Conservation (phyloP, 768 basidiomycete species). For the Lyophyllum shimeji region DNA sequence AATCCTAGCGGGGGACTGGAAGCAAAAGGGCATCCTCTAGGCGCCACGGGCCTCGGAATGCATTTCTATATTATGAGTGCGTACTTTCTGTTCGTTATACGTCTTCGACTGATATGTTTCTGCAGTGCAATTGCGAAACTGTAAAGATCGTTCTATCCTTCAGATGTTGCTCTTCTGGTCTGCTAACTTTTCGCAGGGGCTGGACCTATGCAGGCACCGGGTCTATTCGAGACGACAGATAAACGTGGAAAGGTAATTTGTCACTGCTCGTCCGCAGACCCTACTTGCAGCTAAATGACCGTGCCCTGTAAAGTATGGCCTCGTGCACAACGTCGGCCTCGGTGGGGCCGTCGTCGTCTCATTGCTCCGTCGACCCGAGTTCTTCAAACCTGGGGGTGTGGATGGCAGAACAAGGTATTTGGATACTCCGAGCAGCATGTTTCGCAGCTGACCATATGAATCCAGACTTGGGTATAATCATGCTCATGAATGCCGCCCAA, state of each 20-base stretch:
- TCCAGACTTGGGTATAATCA: slow-evolving; percentile 80
- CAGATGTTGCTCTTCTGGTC: background rate
- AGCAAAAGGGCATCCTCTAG: slow-evolving; percentile 87
- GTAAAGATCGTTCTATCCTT: slow-evolving; percentile 32
- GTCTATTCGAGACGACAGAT: slow-evolving; percentile 61
- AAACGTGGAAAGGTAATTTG: slow-evolving; percentile 72
- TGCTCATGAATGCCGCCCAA: slow-evolving; percentile 60
- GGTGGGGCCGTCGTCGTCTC: slow-evolving; percentile 81
- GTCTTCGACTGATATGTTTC: slow-evolving; percentile 4
- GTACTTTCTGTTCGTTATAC: slow-evolving; percentile 19
- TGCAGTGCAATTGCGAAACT: slow-evolving; percentile 73
- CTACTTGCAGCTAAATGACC: no score
- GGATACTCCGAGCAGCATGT: background rate
- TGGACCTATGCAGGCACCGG: slow-evolving; percentile 80
- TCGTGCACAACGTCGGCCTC: slow-evolving; percentile 83
- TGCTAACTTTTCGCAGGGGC: slow-evolving; percentile 50
- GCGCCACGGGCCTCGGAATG: slow-evolving; percentile 83
- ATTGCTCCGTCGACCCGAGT: slow-evolving; percentile 74
- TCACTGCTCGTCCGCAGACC: no score
- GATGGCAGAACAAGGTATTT: slow-evolving; percentile 68
- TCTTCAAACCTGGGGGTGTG: slow-evolving; percentile 61
- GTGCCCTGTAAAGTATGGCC: no score
- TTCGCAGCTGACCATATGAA: background rate
- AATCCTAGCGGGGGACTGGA: slow-evolving; percentile 87
- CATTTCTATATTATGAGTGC: slow-evolving; percentile 82